Evolutionary conservation across 495 filamentous ascomycete species (phyloP).

Genomic region (Neurospora sp.): DNA sequence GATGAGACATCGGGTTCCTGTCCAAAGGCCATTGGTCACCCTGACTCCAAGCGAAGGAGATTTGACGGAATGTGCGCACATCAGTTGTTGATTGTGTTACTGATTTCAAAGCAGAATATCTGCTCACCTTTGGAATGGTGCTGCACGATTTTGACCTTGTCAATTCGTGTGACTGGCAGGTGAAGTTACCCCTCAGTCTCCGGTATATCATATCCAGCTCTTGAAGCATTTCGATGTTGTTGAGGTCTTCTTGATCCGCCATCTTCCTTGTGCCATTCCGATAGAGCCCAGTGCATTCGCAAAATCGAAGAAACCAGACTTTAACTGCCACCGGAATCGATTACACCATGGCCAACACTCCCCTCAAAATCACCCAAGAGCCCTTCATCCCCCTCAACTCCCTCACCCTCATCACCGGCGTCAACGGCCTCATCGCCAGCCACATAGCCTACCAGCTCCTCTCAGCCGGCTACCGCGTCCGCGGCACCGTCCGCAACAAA

Average conservation of each 20-base stretch:
- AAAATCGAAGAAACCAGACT: background rate
- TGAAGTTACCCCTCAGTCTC: background rate
- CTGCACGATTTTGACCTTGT: background rate
- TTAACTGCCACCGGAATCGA: background rate
- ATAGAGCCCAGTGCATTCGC: too few relatives aligned
- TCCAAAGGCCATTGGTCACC: background rate
- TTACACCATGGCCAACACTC: background rate
- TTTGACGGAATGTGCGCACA: background rate
- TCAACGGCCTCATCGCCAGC: slow-evolving; percentile 45
- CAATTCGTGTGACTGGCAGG: background rate
- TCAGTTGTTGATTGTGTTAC: background rate
- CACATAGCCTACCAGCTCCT: slow-evolving; percentile 42
- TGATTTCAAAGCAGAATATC: background rate
- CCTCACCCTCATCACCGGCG: slow-evolving; percentile 44
- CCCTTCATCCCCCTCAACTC: slow-evolving; percentile 12
- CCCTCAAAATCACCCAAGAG: slow-evolving; percentile 3
- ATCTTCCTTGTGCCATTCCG: too few relatives aligned
- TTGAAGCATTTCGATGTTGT: background rate
- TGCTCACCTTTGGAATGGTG: background rate
- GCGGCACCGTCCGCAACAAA: slow-evolving; percentile 38
- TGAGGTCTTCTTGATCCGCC: background rate
- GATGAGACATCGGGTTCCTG: background rate
- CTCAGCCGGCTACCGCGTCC: slow-evolving; percentile 37
- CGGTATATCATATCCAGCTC: background rate
- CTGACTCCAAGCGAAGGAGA: background rate